Evolutionary conservation across 192 early-diverging fungal genomes (phyloP).

Genomic region (Martensiomyces pterosporus): DNA sequence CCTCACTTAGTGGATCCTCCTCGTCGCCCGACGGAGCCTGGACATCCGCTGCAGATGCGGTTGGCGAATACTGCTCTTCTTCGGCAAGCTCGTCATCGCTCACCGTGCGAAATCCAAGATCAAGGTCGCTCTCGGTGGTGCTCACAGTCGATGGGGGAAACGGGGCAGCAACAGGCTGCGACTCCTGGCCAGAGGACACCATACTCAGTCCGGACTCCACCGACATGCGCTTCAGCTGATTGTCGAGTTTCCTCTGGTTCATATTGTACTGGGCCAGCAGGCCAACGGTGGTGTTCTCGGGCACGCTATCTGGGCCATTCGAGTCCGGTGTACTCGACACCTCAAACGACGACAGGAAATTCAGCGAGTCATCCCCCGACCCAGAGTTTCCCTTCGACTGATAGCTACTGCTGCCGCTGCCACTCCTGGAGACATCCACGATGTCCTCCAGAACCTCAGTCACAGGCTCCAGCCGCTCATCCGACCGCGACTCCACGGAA

Average conservation of each 20-base stretch:
- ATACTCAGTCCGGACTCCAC: conserved; percentile 15
- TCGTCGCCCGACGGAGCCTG: neutral
- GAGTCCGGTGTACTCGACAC: conserved; percentile 33
- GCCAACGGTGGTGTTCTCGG: conserved; percentile 33
- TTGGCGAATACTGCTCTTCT: neutral
- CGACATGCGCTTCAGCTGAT: conserved; percentile 11
- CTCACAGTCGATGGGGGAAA: neutral
- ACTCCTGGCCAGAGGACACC: conserved; percentile 12
- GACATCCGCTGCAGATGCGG: neutral
- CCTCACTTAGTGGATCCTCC: neutral
- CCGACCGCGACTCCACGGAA: neutral
- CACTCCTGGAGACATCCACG: conserved; percentile 17
- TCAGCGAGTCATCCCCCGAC: conserved; percentile 38
- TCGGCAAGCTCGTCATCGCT: conserved; percentile 7
- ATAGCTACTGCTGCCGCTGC: too few relatives aligned
- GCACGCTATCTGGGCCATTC: conserved; percentile 33
- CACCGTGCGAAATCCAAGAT: conserved; percentile 26
- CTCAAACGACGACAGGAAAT: conserved; percentile 41
- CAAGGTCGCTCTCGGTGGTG: too few relatives aligned
- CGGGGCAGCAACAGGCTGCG: neutral
- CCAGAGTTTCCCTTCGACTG: too few relatives aligned
- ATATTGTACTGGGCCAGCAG: conserved; percentile 42
- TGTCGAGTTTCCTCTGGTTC: conserved; percentile 23
- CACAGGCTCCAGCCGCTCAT: neutral
- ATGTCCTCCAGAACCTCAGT: neutral